Conservation (phyloP, 208 protist genomes). For the Acanthamoeba healyi region DNA sequence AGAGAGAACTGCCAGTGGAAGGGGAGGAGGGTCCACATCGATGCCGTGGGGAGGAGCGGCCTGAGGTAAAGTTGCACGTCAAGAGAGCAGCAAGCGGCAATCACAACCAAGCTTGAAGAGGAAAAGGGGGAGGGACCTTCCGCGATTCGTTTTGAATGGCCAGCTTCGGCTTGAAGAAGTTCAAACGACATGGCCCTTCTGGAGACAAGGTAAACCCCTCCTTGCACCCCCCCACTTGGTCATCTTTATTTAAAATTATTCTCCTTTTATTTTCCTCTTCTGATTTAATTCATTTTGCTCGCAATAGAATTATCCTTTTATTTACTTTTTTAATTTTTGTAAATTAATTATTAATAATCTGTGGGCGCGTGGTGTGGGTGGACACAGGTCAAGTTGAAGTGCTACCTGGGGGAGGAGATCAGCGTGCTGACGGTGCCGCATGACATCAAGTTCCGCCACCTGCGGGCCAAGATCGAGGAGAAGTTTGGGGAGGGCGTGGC, state of each 20-base stretch:
- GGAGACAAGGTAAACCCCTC: background rate
- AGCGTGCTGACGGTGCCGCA: slow-evolving; percentile 16
- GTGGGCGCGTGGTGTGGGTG: no score
- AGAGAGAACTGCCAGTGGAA: no score
- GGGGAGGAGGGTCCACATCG: no score
- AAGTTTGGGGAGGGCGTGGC: slow-evolving; percentile 3
- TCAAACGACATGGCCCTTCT: background rate
- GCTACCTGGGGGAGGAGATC: slow-evolving; percentile 26
- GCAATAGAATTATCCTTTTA: no score
- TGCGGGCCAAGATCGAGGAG: slow-evolving; percentile 21
- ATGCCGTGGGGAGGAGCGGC: no score
- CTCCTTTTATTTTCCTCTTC: background rate
- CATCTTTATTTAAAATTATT: background rate
- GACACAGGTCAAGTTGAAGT: slow-evolving; percentile 60
- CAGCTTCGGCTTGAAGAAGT: slow-evolving; percentile 8
- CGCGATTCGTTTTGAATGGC: background rate
- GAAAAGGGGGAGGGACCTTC: background rate
- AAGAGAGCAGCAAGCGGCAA: background rate
- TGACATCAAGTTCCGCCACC: slow-evolving; percentile 40
- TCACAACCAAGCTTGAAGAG: background rate
- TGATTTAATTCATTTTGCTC: no score
- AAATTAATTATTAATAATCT: background rate
- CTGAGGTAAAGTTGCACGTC: no score
- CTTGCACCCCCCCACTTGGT: no score
- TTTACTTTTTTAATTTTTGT: background rate